Evolutionary conservation across 768 basidiomycete species (phyloP).

Genomic region (Suillus clintonianus): DNA sequence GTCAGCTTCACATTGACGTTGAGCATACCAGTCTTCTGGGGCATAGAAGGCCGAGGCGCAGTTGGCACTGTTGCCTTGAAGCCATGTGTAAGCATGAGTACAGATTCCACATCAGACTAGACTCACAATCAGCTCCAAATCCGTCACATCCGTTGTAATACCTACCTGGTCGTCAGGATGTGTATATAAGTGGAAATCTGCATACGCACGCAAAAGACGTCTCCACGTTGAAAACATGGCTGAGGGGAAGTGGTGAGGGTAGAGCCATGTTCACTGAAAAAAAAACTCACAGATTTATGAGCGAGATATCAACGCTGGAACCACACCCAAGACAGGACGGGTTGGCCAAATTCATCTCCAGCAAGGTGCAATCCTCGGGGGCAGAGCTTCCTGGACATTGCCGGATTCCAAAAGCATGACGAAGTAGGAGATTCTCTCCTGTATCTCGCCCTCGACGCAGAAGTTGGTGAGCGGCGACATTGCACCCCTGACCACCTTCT

Average conservation of each 20-base stretch:
- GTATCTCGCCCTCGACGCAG: too few relatives aligned
- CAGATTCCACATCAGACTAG: not conserved
- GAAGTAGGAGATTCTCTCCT: too few relatives aligned
- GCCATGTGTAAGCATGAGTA: not conserved
- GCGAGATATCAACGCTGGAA: conserved; percentile 48
- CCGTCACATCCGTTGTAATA: conserved; percentile 49
- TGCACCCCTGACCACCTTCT: too few relatives aligned
- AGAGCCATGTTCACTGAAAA: not conserved
- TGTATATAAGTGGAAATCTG: not conserved
- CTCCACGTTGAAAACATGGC: conserved; percentile 40
- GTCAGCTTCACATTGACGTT: conserved; percentile 44
- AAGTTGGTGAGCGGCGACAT: too few relatives aligned
- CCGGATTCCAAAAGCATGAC: too few relatives aligned
- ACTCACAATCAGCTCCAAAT: conserved; percentile 45
- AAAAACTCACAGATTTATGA: conserved; percentile 45
- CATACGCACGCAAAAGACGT: conserved; percentile 41
- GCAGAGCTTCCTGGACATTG: too few relatives aligned
- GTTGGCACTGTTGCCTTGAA: conserved; percentile 32
- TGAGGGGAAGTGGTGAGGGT: conserved; percentile 11
- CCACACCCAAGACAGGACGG: conserved; percentile 44
- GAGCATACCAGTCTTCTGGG: conserved; percentile 48
- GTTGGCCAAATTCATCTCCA: conserved; percentile 51
- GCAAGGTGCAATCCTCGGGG: conserved; percentile 45
- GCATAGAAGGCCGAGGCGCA: conserved; percentile 48
- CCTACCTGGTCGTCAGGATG: conserved; percentile 25